phyloP scores from a whole-genome alignment of 1,284 basidiomycete genomes.

The Neolentinus lepideus region DNA sequence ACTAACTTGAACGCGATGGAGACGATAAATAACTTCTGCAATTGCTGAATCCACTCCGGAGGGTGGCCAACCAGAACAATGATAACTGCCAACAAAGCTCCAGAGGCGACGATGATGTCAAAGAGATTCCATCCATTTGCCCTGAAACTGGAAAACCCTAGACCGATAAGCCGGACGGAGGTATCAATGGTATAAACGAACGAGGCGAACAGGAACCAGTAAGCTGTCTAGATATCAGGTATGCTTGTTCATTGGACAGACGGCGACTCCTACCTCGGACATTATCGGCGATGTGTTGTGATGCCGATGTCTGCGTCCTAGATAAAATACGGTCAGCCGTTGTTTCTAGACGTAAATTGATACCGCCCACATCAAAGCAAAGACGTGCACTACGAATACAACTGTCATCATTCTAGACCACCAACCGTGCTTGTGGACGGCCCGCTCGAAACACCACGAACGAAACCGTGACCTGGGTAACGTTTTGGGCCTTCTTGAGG shows the following conservation, averaged over 20 bases:
- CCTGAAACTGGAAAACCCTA: constrained; percentile 81
- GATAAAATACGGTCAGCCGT: constrained; percentile 2
- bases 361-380: constrained; percentile 74
- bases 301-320: constrained; percentile 78
- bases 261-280: constrained; percentile 51
- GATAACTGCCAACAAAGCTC: constrained; percentile 83
- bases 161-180: constrained; percentile 70
- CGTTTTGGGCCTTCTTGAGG: constrained; percentile 72
- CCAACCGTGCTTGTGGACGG: constrained; percentile 89
- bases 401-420: constrained; percentile 85
- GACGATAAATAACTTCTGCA: constrained; percentile 94
- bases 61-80: constrained; percentile 56
- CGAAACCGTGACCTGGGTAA: constrained; percentile 52
- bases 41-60: constrained; percentile 54
- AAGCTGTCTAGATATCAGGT: constrained; percentile 38
- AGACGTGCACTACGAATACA: constrained; percentile 81
- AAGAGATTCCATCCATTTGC: constrained; percentile 93
- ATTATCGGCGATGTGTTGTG: constrained; percentile 47
- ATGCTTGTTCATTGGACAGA: not conserved
- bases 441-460: constrained; percentile 90
- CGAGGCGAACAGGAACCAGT: constrained; percentile 74
- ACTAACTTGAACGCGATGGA: constrained; percentile 93
- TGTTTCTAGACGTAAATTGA: too few relatives aligned
- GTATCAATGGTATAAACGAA: constrained; percentile 78
- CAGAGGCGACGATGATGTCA: constrained; percentile 78